Evolutionary conservation across 768 basidiomycete species (phyloP).

Genomic region (Termitomyces sp.): DNA sequence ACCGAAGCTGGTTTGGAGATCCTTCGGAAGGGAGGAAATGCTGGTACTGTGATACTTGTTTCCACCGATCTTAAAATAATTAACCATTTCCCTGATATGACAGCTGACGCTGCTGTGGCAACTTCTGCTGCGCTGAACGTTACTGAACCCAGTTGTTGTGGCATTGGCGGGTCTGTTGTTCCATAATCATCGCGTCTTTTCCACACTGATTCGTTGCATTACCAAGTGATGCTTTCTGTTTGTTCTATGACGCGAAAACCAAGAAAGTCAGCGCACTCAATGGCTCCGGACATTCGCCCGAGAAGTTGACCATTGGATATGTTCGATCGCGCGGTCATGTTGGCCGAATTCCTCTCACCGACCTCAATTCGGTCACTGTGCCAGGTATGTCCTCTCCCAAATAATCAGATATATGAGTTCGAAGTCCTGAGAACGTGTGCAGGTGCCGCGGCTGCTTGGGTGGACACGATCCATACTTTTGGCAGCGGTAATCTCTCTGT

Average conservation of each 20-base stretch:
- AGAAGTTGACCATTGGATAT: conserved; percentile 74
- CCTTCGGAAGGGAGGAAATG: conserved; percentile 90
- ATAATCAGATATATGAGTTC: neutral
- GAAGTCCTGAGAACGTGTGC: conserved; percentile 4
- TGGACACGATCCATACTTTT: conserved; percentile 80
- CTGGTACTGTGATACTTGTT: conserved; percentile 50
- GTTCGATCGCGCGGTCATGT: conserved; percentile 64
- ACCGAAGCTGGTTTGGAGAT: conserved; percentile 91
- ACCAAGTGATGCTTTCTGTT: conserved; percentile 81
- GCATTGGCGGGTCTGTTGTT: conserved; percentile 78
- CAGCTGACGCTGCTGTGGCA: conserved; percentile 94
- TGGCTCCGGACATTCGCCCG: conserved; percentile 86
- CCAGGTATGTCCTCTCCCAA: conserved; percentile 46
- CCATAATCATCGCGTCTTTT: conserved; percentile 11
- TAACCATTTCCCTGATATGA: neutral
- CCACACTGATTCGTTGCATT: neutral
- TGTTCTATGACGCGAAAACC: conserved; percentile 84
- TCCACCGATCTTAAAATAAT: neutral
- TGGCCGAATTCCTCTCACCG: conserved; percentile 71
- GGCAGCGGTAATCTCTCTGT: conserved; percentile 67
- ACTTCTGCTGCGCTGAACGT: conserved; percentile 90
- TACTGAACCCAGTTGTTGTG: conserved; percentile 83
- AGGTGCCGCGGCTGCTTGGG: conserved; percentile 95
- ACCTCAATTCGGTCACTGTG: conserved; percentile 91
- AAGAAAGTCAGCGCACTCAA: conserved; percentile 87